A percentile compares a stretch with the other conserved stretches of the same genome.
phyloP scores from a whole-genome alignment of 768 basidiomycete species.

The Lactarius psammicola region DNA sequence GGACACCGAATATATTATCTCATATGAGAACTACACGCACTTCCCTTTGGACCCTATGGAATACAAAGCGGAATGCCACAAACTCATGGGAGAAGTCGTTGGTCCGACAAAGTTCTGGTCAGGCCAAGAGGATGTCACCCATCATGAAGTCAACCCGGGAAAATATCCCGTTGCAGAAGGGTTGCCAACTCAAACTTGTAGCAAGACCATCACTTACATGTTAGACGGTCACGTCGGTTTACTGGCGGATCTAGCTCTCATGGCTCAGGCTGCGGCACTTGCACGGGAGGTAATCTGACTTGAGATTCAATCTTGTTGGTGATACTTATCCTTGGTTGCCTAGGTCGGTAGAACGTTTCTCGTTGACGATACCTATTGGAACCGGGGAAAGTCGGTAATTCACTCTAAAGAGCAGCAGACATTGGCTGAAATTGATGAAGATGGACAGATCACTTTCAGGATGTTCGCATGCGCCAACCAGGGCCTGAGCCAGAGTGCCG shows the following conservation, averaged over 20 bases:
- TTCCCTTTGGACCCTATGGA: conserved; percentile 58
- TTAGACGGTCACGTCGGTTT: conserved; percentile 65
- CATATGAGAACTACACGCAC: conserved; percentile 55
- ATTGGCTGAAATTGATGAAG: conserved; percentile 36
- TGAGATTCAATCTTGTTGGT: conserved; percentile 2
- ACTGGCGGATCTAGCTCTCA: conserved; percentile 60
- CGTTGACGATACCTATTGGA: conserved; percentile 70
- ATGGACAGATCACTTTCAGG: conserved; percentile 67
- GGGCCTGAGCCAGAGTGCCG: conserved; percentile 65
- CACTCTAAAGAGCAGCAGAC: background rate
- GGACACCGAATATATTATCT: conserved; percentile 37
- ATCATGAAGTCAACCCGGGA: conserved; percentile 31
- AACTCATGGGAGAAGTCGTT: conserved; percentile 48
- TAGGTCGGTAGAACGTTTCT: conserved; percentile 66
- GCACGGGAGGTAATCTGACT: conserved; percentile 55
- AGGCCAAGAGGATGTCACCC: conserved; percentile 36
- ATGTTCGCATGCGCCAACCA: conserved; percentile 50
- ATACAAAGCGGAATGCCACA: conserved; percentile 57
- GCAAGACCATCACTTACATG: conserved; percentile 70
- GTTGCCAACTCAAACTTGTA: conserved; percentile 40
- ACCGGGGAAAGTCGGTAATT: conserved; percentile 59
- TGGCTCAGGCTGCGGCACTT: conserved; percentile 65
- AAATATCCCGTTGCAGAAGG: conserved; percentile 33
- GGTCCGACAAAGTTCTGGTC: conserved; percentile 54
- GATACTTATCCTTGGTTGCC: conserved; percentile 7